Conservation (phyloP, 176 grass and related monocot genomes). For the Phyllostachys edulis region DNA sequence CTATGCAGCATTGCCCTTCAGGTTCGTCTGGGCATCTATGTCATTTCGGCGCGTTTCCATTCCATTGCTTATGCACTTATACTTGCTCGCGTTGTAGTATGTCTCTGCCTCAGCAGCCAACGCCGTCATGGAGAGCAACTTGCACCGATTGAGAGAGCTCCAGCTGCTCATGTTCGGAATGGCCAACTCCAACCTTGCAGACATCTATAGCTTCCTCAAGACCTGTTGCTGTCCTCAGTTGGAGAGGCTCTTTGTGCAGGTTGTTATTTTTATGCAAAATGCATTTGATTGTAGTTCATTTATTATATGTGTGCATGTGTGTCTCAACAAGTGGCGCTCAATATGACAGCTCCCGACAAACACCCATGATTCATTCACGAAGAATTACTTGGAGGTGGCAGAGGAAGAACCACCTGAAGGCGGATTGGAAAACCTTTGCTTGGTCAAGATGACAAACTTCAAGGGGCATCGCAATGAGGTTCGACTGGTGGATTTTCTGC, state of each 20-base stretch:
- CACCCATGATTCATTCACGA: slow-evolving; percentile 56
- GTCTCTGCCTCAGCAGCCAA: slow-evolving; percentile 41
- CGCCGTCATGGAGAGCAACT: slow-evolving; percentile 29
- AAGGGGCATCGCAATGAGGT: slow-evolving; percentile 81
- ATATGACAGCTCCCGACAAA: slow-evolving; percentile 71
- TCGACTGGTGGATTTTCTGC: slow-evolving; percentile 63
- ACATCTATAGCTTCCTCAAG: slow-evolving; percentile 80
- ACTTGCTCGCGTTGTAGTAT: slow-evolving; percentile 44
- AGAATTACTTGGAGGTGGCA: slow-evolving; percentile 62
- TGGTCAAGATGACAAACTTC: slow-evolving; percentile 83
- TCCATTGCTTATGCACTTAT: slow-evolving; percentile 27
- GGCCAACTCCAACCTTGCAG: slow-evolving; percentile 75
- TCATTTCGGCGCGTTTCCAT: not conserved
- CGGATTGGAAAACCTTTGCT: slow-evolving; percentile 63
- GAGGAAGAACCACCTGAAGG: slow-evolving; percentile 72
- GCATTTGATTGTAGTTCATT: slow-evolving; percentile 9
- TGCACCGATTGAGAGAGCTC: slow-evolving; percentile 63
- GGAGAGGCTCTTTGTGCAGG: slow-evolving; percentile 84
- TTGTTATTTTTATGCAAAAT: slow-evolving; percentile 20
- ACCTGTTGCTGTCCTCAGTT: slow-evolving; percentile 55
- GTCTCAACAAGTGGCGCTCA: slow-evolving; percentile 20
- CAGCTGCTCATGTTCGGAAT: slow-evolving; percentile 82
- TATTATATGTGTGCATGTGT: not conserved
- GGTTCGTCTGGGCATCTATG: slow-evolving; percentile 31
- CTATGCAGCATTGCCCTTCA: slow-evolving; percentile 90